Evolutionary conservation across 2,329 filamentous ascomycete species (phyloP).

Genomic region (Hypoxylon sp.): DNA sequence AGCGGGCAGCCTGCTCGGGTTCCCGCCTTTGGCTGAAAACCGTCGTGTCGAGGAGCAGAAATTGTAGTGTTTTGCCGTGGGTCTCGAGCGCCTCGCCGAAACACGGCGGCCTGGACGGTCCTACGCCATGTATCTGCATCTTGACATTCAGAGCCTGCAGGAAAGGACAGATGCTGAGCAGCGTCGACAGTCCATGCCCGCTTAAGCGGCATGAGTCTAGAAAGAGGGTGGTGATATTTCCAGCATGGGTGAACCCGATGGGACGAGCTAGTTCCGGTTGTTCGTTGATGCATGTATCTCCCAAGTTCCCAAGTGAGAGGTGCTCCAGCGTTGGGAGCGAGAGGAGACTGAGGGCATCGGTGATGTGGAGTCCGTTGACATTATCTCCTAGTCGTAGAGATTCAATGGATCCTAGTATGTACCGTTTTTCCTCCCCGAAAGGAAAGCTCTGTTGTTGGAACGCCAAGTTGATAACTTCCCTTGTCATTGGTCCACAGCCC

Average conservation of each 20-base stretch:
- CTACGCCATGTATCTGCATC: neutral
- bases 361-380: slow-evolving; percentile 10
- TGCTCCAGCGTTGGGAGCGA: slow-evolving; percentile 19
- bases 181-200: neutral
- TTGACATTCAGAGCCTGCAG: slow-evolving; percentile 22
- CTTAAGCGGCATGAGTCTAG: slow-evolving; percentile 17
- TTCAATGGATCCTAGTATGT: neutral
- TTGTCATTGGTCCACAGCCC: neutral
- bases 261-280: neutral
- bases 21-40: neutral
- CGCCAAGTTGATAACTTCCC: neutral
- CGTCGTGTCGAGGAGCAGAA: slow-evolving; percentile 16
- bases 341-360: slow-evolving; percentile 22
- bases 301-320: slow-evolving; percentile 20
- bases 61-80: slow-evolving; percentile 5
- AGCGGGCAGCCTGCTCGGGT: neutral
- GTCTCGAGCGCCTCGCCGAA: slow-evolving; percentile 11
- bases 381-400: slow-evolving; percentile 16
- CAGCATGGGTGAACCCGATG: neutral
- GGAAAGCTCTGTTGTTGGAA: neutral
- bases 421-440: neutral
- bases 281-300: neutral
- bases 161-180: slow-evolving; percentile 13
- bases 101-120: neutral
- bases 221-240: neutral